Conservation (phyloP, 73 alveolate genomes). For the Paramecium caudatum region DNA sequence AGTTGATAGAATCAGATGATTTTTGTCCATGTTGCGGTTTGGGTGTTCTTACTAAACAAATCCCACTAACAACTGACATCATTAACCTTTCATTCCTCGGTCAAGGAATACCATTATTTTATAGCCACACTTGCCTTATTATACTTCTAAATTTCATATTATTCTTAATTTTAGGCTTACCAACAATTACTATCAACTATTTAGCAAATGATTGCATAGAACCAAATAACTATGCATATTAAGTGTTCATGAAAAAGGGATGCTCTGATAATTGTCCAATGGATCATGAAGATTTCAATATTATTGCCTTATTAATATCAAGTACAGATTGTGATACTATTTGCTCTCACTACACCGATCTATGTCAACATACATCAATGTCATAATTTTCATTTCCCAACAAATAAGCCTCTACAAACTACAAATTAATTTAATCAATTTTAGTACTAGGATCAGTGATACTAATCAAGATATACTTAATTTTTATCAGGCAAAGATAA, state of each 20-base stretch:
- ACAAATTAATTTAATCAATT: neutral
- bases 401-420: neutral
- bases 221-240: neutral
- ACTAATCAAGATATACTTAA: neutral
- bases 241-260: neutral
- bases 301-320: neutral
- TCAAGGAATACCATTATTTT: conserved; percentile 12
- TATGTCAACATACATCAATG: neutral
- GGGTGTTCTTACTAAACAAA: conserved; percentile 13
- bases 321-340: neutral
- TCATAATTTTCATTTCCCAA: neutral
- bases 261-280: neutral
- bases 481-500: neutral
- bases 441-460: conserved; percentile 47
- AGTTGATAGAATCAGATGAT: conserved; percentile 39
- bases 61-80: neutral
- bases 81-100: conserved; percentile 12
- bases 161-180: conserved; percentile 1
- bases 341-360: neutral
- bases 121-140: neutral
- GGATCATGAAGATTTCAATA: neutral
- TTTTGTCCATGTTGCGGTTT: conserved; percentile 34
- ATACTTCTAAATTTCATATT: conserved; percentile 4
- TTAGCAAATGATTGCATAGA: conserved; percentile 21
- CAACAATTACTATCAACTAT: neutral